Conservation (phyloP, 257 asterid species). For the Solanum ossicruentum region DNA sequence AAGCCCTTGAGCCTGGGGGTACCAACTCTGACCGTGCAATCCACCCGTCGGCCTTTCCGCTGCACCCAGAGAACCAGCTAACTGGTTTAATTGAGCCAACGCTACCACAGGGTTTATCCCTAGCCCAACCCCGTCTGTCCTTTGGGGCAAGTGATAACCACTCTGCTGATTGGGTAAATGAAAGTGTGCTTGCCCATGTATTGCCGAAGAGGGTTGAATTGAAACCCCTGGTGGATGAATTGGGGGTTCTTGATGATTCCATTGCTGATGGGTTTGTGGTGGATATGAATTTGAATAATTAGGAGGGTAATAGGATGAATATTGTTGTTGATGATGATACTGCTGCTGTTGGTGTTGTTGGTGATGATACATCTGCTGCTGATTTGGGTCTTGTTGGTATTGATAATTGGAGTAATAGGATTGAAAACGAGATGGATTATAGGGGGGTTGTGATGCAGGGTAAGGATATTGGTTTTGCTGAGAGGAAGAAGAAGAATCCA, state of each 20-base stretch:
- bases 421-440: neutral
- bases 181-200: neutral
- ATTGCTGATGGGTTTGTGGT: neutral
- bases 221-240: neutral
- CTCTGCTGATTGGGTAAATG: slow-evolving; percentile 2
- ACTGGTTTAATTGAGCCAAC: neutral
- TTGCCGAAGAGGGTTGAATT: neutral
- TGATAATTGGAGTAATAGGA: neutral
- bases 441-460: neutral
- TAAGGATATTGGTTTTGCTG: neutral
- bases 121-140: neutral
- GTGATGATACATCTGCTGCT: neutral
- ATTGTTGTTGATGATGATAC: neutral
- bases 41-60: neutral
- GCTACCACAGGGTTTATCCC: neutral
- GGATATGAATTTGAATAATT: neutral
- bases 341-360: neutral
- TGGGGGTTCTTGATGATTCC: neutral
- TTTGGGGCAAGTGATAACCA: neutral
- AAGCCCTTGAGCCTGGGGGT: neutral
- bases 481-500: neutral
- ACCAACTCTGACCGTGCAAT: neutral
- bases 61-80: neutral
- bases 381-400: neutral
- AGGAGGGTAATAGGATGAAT: neutral